Evolutionary conservation across 495 filamentous ascomycete species (phyloP), one percentile per base, ranked within the genome.

Genomic region (Penicillium cinerascens): DNA sequence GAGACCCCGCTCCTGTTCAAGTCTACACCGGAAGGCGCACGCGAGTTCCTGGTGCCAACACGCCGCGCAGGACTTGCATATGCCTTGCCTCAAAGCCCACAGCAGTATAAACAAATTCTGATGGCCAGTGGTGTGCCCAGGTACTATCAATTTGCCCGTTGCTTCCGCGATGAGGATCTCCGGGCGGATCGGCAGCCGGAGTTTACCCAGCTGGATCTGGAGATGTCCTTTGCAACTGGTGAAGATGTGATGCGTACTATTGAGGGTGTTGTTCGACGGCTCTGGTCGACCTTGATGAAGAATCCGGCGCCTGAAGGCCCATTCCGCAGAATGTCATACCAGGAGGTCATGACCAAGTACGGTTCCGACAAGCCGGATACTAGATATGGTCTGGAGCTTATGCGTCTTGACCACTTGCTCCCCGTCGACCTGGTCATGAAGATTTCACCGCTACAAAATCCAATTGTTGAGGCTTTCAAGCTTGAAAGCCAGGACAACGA

Each of bases 61-160:
- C 76, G 93, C 18, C 78, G 75, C 17, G 77, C 73, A 23, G 91
- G 89, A 0, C 65, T 85, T 22, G 88, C 87, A 18, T 98, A 97
- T 71, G 93, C 95, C 10, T 70, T 98, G 21, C 91, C 93, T 0
- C 93, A 98, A 62, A 97, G 92, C 52, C 93, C 93, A 7, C 93
- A 98, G 70, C 93, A 98, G 66, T 97, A 96, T 68, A 98, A 98
- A 69, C 93, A 98, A 71, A 92, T 97, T 38, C 78, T 98, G 17
- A 97, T 98, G 91, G 87, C 91, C 8, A 87, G 86, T 61, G 92
- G 92, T 0, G 79, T 97, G 16, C 67, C 74, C 5, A 79, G 77
- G 7, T 98, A 98, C 67, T 96, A 82, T 63, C 93, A 98, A 68
- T 88, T 97, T 68, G 93, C 95, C 2, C 85, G 82, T 53, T 98